Conservation (phyloP, 1,139 yeast genomes). For the Pichia sp. region DNA sequence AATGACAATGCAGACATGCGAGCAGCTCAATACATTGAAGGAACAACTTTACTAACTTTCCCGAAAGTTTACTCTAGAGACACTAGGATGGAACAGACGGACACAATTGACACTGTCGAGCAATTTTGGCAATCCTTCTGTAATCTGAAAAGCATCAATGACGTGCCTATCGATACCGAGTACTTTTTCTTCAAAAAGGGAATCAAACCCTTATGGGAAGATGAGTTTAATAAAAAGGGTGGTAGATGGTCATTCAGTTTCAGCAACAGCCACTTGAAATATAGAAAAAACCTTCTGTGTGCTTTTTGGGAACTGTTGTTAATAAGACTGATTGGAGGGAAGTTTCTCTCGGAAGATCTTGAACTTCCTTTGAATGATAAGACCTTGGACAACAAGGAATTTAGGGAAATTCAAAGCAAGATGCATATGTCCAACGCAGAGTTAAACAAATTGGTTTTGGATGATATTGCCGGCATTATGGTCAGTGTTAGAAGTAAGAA, state of each 20-base stretch:
- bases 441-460: slow-evolving; percentile 18
- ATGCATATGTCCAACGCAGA: slow-evolving; percentile 7
- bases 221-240: slow-evolving; percentile 57
- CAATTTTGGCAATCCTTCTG: slow-evolving; percentile 57
- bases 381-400: slow-evolving; percentile 11
- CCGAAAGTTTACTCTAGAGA: slow-evolving; percentile 18
- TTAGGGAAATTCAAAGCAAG: slow-evolving; percentile 6
- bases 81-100: slow-evolving; percentile 26
- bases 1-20: slow-evolving; percentile 3
- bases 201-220: slow-evolving; percentile 70
- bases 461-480: slow-evolving; percentile 50
- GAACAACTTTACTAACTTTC: slow-evolving; percentile 23
- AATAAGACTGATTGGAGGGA: slow-evolving; percentile 13
- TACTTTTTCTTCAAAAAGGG: slow-evolving; percentile 59
- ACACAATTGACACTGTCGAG: slow-evolving; percentile 48
- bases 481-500: slow-evolving; percentile 50
- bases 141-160: slow-evolving; percentile 44
- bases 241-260: slow-evolving; percentile 54
- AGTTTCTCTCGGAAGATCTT: slow-evolving; percentile 4
- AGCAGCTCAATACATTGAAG: slow-evolving; percentile 19
- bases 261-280: slow-evolving; percentile 3
- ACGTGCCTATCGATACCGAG: slow-evolving; percentile 53
- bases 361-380: slow-evolving; percentile 8
- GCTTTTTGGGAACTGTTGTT: slow-evolving; percentile 15
- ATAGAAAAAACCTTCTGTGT: slow-evolving; percentile 2